These are phyloP conservation scores for Malus orientalis DNA, from an alignment of 306 rosid genomes.

Conservation along the genomic window DNA sequence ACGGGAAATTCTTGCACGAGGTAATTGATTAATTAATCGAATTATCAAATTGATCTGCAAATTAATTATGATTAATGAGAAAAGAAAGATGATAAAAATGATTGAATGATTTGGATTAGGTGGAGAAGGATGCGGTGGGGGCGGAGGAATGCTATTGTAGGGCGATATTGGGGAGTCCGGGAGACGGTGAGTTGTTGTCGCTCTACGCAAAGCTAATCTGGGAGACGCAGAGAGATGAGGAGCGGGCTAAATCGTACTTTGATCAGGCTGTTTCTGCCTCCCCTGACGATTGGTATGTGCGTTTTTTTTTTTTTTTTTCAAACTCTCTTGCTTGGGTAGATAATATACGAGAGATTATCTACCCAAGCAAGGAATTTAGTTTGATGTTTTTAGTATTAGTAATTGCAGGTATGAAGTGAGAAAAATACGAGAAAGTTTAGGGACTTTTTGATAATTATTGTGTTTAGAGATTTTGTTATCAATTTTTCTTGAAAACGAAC, in stretches of 20 bases:
- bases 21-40: slow-evolving; percentile 20
- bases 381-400: too few relatives aligned
- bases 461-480: too few relatives aligned
- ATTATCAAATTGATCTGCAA: background rate
- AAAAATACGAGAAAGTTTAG: too few relatives aligned
- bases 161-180: slow-evolving; percentile 63
- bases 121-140: slow-evolving; percentile 45
- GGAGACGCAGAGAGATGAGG: slow-evolving; percentile 60
- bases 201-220: slow-evolving; percentile 65
- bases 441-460: too few relatives aligned
- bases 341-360: too few relatives aligned
- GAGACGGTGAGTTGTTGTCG: slow-evolving; percentile 72
- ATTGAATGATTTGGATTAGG: slow-evolving; percentile 12
- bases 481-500: too few relatives aligned
- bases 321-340: too few relatives aligned
- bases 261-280: slow-evolving; percentile 55
- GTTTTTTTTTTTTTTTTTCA: too few relatives aligned
- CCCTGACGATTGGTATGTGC: slow-evolving; percentile 56
- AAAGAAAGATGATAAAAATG: background rate
- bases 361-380: too few relatives aligned
- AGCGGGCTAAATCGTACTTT: slow-evolving; percentile 58
- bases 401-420: too few relatives aligned
- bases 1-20: slow-evolving; percentile 77
- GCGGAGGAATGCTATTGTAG: slow-evolving; percentile 80
- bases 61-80: too few relatives aligned